Base-by-base conservation (phyloP, 257 asterid species). In the Solanum gandarillasii region DNA sequence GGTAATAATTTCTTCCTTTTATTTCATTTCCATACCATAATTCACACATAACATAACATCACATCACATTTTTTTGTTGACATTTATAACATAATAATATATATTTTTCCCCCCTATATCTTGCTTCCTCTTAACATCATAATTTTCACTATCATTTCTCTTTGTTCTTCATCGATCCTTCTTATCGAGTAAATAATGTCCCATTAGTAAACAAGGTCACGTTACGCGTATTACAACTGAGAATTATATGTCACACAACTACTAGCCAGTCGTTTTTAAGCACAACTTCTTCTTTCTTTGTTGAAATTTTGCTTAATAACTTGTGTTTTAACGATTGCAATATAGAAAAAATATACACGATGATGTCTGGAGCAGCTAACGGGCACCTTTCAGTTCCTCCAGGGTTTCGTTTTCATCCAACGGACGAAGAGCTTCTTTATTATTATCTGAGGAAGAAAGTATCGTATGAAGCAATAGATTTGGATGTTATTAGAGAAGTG, bases 391-490 rank as follows among this genome's bases (percentile, higher is more conserved):
- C 96, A 8, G 98, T 95, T 55, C 98, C 98, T 74, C 98, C 98
- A 5, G 98, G 98, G 35, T 94, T 95, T 89, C 92, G 98, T 72
- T 95, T 95, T 90, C 98, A 93, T 90, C 98, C 98, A 3, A 95
- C 98, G 5, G 98, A 95, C 12, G 98, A 95, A 88, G 98, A 95
- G 75, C 87, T 95, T 20, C 92, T 95, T 35, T 92, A 92, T 88
- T 95, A 95, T 82, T 95, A 95, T 93, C 94, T 95, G 23, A 91
- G 91, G 88, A 95, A 94, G 92, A 95, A 95, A 94, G 95, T 95
- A 2, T 95, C 95, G 5, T 94, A 91, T 67, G 98, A 95, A 88
- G 92, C 98, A 75, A 94, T 94, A 36, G 98, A 94, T 86, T 91
- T 94, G 43, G 98, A 95, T 84, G 97, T 95, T 79, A 93, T 95